Base-by-base conservation (phyloP, 768 basidiomycete genomes). In the Boletus edulis region DNA sequence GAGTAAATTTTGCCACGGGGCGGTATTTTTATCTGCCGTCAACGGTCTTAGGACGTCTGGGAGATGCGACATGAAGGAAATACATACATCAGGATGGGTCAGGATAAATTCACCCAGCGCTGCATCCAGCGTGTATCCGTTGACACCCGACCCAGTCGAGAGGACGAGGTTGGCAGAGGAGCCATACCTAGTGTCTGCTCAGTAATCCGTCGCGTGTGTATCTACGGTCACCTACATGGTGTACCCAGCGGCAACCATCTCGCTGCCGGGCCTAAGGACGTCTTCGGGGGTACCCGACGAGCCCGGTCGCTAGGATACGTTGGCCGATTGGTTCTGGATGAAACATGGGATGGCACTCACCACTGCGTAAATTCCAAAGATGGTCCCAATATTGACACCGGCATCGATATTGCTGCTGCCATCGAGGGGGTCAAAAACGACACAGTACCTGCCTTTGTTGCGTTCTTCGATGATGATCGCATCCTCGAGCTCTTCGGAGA, bases 161-260 rank as follows among this genome's bases (percentile, higher is more conserved):
- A 99, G 83, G 50, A 98, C 95, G 54, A 99, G 78, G 72, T 99
- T 99, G 62, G 93, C 92, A 27, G 95, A 98, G 17, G 95, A 97
- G 52, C 97, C 97, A 71, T 90, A 89, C 86, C 85, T 85, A 37
- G 18, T 20, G 31, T 38, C 17, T 39, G 15, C 20, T 68, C 59
- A 70, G 53, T 12, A 14, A 59, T 41, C 22, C 15, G 39, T 24
- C 24, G 32, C 12, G 11, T 45, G 32, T 4, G 50, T 41, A 40
- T 47, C 51, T 17, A 32, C 22, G 40, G 18, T n/a, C 8, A 72
- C 86, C 68, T 68, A 92, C 94, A 96, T 97, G 57, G 92, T 96
- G 74, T 98, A 98, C 24, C 95, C 95, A 52, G 94, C 94, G 49
- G 94, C 96, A 46, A 98, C 96, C 95, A 98, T 97, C 67, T 97